Percentiles rank a stretch among this genome's conserved stretches.
Conservation (phyloP, 345 rosid species). For the Clausena lansium region DNA sequence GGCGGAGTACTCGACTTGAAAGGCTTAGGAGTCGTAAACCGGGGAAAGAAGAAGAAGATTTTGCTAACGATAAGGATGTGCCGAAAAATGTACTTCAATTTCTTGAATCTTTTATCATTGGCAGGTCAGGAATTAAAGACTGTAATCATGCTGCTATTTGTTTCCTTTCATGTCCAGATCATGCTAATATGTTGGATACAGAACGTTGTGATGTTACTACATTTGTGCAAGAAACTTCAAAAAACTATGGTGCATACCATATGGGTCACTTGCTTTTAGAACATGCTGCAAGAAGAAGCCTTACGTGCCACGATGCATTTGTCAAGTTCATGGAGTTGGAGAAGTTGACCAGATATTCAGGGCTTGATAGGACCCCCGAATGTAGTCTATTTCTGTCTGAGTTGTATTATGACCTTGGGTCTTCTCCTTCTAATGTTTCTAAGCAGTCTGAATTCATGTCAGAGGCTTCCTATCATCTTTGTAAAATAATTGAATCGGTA, state of each 20-base stretch:
- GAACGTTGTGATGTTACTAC: slow-evolving; percentile 48
- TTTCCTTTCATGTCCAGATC: slow-evolving; percentile 34
- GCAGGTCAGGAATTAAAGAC: slow-evolving; percentile 31
- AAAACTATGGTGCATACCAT: slow-evolving; percentile 87
- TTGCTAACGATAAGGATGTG: slow-evolving; percentile 53
- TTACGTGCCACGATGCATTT: slow-evolving; percentile 46
- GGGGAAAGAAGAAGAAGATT: slow-evolving; percentile 78
- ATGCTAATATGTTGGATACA: slow-evolving; percentile 36
- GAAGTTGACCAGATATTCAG: slow-evolving; percentile 82
- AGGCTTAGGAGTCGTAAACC: slow-evolving; percentile 95
- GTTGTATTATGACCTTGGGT: slow-evolving; percentile 71
- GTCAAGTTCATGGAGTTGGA: slow-evolving; percentile 76
- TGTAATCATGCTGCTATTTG: slow-evolving; percentile 34
- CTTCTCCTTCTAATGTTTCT: slow-evolving; percentile 45
- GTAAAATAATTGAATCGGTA: slow-evolving; percentile 86
- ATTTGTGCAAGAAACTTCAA: slow-evolving; percentile 66
- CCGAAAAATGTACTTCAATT: slow-evolving; percentile 62
- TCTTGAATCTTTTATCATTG: slow-evolving; percentile 66
- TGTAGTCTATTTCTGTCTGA: slow-evolving; percentile 95
- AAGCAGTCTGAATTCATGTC: slow-evolving; percentile 53
- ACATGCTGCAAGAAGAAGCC: slow-evolving; percentile 45
- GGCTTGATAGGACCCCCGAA: slow-evolving; percentile 73
- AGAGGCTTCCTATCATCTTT: slow-evolving; percentile 81
- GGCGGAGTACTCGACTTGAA: slow-evolving; percentile 96
- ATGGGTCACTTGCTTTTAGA: slow-evolving; percentile 88